Base-by-base conservation (phyloP, 441 rosid species). In the Syzygium syzygioides region DNA sequence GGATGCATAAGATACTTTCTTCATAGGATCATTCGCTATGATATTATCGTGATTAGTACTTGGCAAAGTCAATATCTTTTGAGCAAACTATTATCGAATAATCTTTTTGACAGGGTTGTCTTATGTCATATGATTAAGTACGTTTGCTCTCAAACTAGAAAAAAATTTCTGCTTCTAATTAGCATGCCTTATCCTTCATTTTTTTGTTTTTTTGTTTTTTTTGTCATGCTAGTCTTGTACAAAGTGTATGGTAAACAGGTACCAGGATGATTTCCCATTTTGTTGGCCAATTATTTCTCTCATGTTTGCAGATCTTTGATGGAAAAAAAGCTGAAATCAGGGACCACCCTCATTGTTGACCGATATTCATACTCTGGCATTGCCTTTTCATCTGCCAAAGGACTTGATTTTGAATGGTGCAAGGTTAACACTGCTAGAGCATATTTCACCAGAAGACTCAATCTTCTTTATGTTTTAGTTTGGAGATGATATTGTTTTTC, bases 341-440 rank as follows among this genome's bases (percentile, higher is more conserved):
- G 99, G 76, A 95, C 95, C 7, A 94, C 98, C 23, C 98, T 98
- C 76, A 92, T 98, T 55, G 96, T 98, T 32, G 99, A 98, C 88
- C 98, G 98, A 62, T 97, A 98, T 90, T 97, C 99, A 8, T 98
- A 95, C 91, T 97, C 99, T n/a, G 98, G 99, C 79, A 98, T 96
- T 56, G 99, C 99, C 62, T 97, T 98, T 93, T 96, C 99, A 34
- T 93, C 98, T 88, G 99, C 98, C 59, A 98, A 97, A 93, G 98
- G 98, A 90, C 96, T 98, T 25, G 93, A 90, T 91, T 55, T 95
- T 28, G 96, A 95, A n/a, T 98, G 99, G 99, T 98, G 99, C 90
- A 97, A 98, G 96, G 98, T 94, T 89, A 64, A 50, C 86, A n/a
- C 50, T 19, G 71, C 48, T 15, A 68, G 59, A 88, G 26, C 55